phyloP scores from a whole-genome alignment of 1,139 yeast genomes.

The Tardiomyces digboiensis region DNA sequence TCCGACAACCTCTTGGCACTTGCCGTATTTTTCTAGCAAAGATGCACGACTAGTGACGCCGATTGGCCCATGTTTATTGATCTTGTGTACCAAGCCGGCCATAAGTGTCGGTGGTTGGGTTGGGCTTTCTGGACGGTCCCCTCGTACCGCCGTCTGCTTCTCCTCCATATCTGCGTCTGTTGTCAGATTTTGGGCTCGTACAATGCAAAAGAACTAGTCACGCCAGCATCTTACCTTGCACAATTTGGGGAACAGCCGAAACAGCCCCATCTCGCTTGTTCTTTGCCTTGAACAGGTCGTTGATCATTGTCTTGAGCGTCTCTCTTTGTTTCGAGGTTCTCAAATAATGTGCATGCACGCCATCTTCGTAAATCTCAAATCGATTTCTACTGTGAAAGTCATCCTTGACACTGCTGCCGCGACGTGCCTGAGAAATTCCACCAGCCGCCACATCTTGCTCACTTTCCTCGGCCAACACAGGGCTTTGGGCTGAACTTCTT shows the following conservation, averaged over 20 bases:
- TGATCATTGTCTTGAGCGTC: conserved; percentile 76
- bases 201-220: too few species aligned
- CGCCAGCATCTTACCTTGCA: too few species aligned
- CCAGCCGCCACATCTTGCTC: too few species aligned
- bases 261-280: conserved; percentile 72
- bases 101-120: conserved; percentile 9
- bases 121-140: conserved; percentile 6
- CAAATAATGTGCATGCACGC: conserved; percentile 63
- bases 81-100: conserved; percentile 1
- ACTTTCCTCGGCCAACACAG: background rate
- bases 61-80: conserved; percentile 15
- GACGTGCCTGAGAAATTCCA: background rate
- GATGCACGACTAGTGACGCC: conserved; percentile 19
- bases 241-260: conserved; percentile 65
- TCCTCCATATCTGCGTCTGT: conserved; percentile 8
- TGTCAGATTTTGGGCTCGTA: conserved; percentile 18
- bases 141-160: conserved; percentile 7
- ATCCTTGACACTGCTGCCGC: background rate
- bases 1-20: conserved; percentile 72
- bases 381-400: background rate
- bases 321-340: conserved; percentile 79
- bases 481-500: background rate
- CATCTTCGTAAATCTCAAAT: conserved; percentile 1
- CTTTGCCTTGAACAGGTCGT: conserved; percentile 60
- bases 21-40: conserved; percentile 64